Evolutionary conservation across 2,329 filamentous ascomycete genomes (phyloP).

Genomic region (Aspergillus eucalypticola): DNA sequence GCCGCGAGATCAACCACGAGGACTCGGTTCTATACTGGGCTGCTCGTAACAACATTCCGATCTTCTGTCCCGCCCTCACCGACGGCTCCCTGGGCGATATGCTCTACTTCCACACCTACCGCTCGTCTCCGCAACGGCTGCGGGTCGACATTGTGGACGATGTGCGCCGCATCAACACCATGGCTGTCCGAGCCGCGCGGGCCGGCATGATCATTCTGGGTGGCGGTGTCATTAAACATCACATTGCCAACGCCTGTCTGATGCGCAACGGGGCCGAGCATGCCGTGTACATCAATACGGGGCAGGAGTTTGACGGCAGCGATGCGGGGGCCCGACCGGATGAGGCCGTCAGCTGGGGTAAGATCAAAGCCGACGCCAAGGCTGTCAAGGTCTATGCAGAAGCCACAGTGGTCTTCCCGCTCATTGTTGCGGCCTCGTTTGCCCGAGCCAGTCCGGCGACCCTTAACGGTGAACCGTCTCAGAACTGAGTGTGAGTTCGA

Average conservation of each 20-base stretch:
- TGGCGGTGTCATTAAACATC: conserved; percentile 94
- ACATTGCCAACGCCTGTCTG: conserved; percentile 94
- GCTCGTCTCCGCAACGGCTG: conserved; percentile 76
- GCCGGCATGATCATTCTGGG: conserved; percentile 95
- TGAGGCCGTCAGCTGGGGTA: conserved; percentile 97
- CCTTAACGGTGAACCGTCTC: conserved; percentile 5
- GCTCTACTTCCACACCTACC: conserved; percentile 98
- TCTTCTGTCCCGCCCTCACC: conserved; percentile 94
- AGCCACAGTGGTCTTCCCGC: conserved; percentile 66
- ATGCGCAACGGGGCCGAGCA: conserved; percentile 98
- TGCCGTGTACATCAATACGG: conserved; percentile 97
- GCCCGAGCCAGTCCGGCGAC: conserved; percentile 44
- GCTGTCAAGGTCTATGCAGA: conserved; percentile 84
- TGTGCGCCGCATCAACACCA: conserved; percentile 87
- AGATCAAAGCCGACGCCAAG: conserved; percentile 87
- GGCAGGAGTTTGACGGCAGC: conserved; percentile 94
- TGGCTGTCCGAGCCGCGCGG: conserved; percentile 81
- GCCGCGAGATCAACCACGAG: conserved; percentile 92
- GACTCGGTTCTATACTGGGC: conserved; percentile 96
- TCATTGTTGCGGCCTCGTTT: conserved; percentile 68
- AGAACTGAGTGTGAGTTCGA: conserved; percentile 12
- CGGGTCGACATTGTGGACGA: conserved; percentile 91
- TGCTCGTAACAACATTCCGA: conserved; percentile 91
- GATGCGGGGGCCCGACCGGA: conserved; percentile 94
- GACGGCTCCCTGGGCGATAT: conserved; percentile 96